phyloP scores from a whole-genome alignment of 176 grass and related monocot species.

The Saccharum officinarum region DNA sequence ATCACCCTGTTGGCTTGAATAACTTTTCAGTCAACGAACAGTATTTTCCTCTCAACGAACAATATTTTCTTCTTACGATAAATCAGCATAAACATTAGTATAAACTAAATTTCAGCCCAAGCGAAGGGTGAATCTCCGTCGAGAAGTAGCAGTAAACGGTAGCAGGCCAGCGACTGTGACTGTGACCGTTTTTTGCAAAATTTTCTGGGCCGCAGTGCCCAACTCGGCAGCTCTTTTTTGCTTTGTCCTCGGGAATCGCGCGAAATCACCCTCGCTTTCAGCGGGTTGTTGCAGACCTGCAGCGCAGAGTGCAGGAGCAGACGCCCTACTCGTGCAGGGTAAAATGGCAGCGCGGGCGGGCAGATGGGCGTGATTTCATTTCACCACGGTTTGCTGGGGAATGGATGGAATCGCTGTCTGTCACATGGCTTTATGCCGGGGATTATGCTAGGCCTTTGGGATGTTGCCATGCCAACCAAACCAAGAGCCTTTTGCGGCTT shows the following conservation, averaged over 20 bases:
- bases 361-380: slow-evolving; percentile 24
- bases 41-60: no score
- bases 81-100: no score
- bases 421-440: slow-evolving; percentile 29
- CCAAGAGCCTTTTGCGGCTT: slow-evolving; percentile 34
- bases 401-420: not conserved
- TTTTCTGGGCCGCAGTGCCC: no score
- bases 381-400: not conserved
- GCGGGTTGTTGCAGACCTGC: slow-evolving; percentile 7
- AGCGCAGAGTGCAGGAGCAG: not conserved
- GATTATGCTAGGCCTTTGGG: slow-evolving; percentile 32
- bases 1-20: no score
- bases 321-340: not conserved
- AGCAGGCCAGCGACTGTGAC: no score
- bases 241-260: slow-evolving; percentile 4
- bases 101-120: no score
- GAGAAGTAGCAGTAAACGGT: no score
- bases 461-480: not conserved
- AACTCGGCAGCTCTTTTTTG: not conserved
- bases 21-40: no score
- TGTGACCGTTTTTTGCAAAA: no score
- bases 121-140: no score
- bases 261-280: slow-evolving; percentile 32
- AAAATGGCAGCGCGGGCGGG: not conserved
- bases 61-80: no score